Evolutionary conservation across 148 eudicot genomes (phyloP), one percentile per base, ranked within the genome.

Genomic region (Spergularia marina): DNA sequence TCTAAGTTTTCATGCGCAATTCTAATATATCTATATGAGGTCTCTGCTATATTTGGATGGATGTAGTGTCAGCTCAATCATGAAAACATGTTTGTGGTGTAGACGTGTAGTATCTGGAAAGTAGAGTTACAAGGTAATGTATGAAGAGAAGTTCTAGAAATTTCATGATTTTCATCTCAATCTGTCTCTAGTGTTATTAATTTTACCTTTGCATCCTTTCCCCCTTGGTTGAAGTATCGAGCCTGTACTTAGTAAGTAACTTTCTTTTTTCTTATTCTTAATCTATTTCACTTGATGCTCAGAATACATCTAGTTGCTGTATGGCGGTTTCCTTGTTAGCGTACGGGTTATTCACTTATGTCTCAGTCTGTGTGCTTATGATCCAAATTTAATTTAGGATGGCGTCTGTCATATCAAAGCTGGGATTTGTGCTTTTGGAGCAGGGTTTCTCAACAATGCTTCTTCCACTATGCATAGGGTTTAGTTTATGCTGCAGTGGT

Each of bases 371-470:
- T 34, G 47, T 61, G 61, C 51, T 74, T n/a, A 40, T 74, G 13
- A 68, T 71, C 70, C 54, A 62, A 73, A 56, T 12, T 74, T 53
- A 71, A 68, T 87, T 80, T 92, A 95, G 98, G 89, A 83, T 90
- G 80, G 93, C 98, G 58, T 90, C 97, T 80, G 97, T 95, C 17
- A 82, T 92, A 83, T 95, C 98, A 58, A 92, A 95, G 88, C 84
- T 92, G 91, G 99, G 97, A 70, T 95, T 95, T 81, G 85, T 92
- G 79, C 88, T 95, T 83, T 80, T 91, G 88, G 97, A 95, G 88
- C 99, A 95, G 84, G 97, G 92, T 25, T 92, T 84, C 81, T 85
- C 99, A 17, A 86, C 75, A 73, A 79, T 91, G 72, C 74, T 95
- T 80, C 86, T 91, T 82, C 97, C 97, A 23, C 40, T 84, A 17